Conservation (phyloP, 331 rosid genomes). For the Quercus phellos region DNA sequence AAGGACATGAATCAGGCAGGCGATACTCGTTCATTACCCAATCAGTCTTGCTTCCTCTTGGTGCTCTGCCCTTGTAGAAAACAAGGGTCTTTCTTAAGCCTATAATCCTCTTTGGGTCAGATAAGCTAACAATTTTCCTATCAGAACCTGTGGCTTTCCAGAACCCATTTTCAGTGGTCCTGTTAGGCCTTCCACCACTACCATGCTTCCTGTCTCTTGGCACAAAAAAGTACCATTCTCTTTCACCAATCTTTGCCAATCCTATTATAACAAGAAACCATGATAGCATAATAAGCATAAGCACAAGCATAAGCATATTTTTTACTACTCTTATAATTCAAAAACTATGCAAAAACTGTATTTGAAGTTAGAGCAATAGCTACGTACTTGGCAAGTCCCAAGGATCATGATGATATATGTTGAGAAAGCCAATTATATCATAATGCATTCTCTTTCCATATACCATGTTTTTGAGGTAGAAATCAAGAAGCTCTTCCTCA, state of each 20-base stretch:
- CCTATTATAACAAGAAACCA: constrained; percentile 26
- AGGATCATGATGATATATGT: constrained; percentile 84
- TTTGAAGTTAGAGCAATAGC: not conserved
- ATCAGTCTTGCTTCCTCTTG: constrained; percentile 80
- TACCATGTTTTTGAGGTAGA: constrained; percentile 67
- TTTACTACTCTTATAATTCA: not conserved
- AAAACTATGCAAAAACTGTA: not conserved
- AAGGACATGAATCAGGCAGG: constrained; percentile 54
- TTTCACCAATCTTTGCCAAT: constrained; percentile 81
- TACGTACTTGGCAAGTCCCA: constrained; percentile 80
- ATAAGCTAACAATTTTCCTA: constrained; percentile 59
- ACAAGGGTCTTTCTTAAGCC: constrained; percentile 90
- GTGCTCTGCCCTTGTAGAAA: constrained; percentile 85
- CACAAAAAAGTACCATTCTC: constrained; percentile 98
- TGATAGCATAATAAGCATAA: not conserved
- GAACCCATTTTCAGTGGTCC: constrained; percentile 84
- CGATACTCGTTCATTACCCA: constrained; percentile 99
- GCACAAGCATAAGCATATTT: not conserved
- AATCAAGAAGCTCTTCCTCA: constrained; percentile 87
- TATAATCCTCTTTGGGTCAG: constrained; percentile 65
- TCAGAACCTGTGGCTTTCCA: constrained; percentile 99
- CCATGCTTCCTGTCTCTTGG: constrained; percentile 92
- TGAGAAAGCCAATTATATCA: constrained; percentile 71
- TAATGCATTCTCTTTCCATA: constrained; percentile 53
- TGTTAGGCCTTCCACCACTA: constrained; percentile 84